Evolutionary conservation across 441 rosid species (phyloP), one percentile per base, ranked within the genome.

Genomic region (Arabidopsis lyrata): DNA sequence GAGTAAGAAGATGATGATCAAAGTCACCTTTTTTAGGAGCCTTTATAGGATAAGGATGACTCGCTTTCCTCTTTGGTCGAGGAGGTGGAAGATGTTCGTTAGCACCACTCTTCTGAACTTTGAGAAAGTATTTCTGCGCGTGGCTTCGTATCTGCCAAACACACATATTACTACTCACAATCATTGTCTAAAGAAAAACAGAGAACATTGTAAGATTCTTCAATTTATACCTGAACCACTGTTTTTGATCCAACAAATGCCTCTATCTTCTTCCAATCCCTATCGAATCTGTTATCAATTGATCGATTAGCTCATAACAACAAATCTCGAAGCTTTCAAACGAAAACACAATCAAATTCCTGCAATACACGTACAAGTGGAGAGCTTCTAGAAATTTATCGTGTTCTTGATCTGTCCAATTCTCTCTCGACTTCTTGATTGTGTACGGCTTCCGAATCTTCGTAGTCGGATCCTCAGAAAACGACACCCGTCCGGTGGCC

Each of bases 201-300:
- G 6, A 62, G n/a, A 13, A 67, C 22, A 41, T 7, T 9, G 10
- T 14, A 16, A 20, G 41, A 45, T 27, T 61, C 38, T 48, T 48
- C 24, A 18, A 48, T 50, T 10, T 63, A 10, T 81, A 95, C 99
- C 97, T 95, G 99, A 35, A 92, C 92, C 41, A 90, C 97, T 16
- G 96, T 88, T 84, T 95, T 95, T 45, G 99, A 90, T 63, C 98
- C 98, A 57, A 95, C 86, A 83, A 90, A 95, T 22, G 97, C 99
- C 73, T 90, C 98, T 24, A 95, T 95, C 86, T 93, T 95, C 86
- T 95, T 95, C 99, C 99, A 95, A 63, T 95, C 99, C 55, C 98
- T 92, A 79, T 95, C 99, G 70, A 93, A 95, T 49, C 98, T 95
- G 82, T 55, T 56, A 10, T 59, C 5, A 72, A 27, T 2, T 3